Evolutionary conservation across 176 grass and related monocot genomes (phyloP), one percentile per base, ranked within the genome.

Genomic region (Raddia distichophylla): DNA sequence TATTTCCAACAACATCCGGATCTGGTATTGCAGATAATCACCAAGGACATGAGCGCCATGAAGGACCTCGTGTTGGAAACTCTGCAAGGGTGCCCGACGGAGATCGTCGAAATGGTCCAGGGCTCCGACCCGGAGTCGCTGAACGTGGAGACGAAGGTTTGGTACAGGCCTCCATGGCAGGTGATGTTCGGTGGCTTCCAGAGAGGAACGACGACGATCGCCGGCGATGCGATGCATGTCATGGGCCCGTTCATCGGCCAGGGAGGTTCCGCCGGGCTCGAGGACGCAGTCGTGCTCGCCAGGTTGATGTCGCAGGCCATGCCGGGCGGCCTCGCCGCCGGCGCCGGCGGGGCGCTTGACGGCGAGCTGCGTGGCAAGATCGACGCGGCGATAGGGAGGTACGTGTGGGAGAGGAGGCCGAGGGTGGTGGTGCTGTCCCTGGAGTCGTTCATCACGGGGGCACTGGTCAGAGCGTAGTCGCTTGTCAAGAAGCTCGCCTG

Each of bases 171-270:
- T 18, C 87, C 87, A 0, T 95, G 93, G 90, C 17, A 84, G 48
- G 14, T 94, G 33, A 33, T 67, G 53, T 1, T 81, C 13, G 64
- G 16, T 12, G 49, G 60, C 18, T 85, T 90, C 44, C 71, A 50
- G 33, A 85, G 32, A 60, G 86, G 89, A 57, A 74, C 67, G 14
- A 83, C 83, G 69, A 78, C 82, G 0, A 71, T 95, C 8, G 90
- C 90, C 5, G n/a, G 93, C 4, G 90, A 92, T 59, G 85, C 93
- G 4, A 87, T 92, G 87, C 93, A 95, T 50, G 81, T 40, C n/a
- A 90, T 88, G 84, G 87, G 87, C 0, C 75, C 81, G 16, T 90
- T 86, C 81, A 64, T 90, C 3, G 82, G 93, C 69, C 84, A 95
- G 75, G 93, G 93, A 2, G 93, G 90, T 7, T 68, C 73, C 1